Evolutionary conservation across 371 early-diverging fungal species (phyloP).

Genomic region (Globomyces sp.): DNA sequence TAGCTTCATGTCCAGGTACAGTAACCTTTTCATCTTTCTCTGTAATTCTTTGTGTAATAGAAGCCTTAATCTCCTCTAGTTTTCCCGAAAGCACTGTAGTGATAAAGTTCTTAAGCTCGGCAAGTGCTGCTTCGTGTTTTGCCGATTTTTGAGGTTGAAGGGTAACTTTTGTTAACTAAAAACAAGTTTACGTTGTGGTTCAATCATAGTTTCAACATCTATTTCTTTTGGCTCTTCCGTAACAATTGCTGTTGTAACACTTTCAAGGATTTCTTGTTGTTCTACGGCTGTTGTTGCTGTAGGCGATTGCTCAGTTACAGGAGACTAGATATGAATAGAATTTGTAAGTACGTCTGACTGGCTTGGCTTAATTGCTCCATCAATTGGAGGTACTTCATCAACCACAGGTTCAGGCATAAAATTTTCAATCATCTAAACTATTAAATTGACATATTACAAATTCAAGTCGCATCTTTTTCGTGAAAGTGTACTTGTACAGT

Average conservation of each 20-base stretch:
- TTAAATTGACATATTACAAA: slow-evolving; percentile 15
- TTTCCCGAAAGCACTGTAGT: slow-evolving; percentile 32
- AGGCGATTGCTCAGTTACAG: background rate
- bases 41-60: slow-evolving; percentile 32
- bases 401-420: slow-evolving; percentile 5
- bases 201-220: no score
- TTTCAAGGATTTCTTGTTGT: background rate
- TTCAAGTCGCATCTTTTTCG: slow-evolving; percentile 50
- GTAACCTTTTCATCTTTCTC: slow-evolving; percentile 41
- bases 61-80: slow-evolving; percentile 42
- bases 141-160: slow-evolving; percentile 11
- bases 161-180: background rate
- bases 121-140: slow-evolving; percentile 40
- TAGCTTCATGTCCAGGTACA: slow-evolving; percentile 34
- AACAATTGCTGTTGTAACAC: no score
- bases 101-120: slow-evolving; percentile 38
- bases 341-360: no score
- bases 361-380: no score
- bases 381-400: background rate
- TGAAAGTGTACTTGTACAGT: slow-evolving; percentile 57
- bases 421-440: slow-evolving; percentile 29
- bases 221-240: background rate
- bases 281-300: slow-evolving; percentile 4
- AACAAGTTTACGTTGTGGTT: background rate
- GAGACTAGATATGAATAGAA: background rate